Evolutionary conservation across 352 stramenopile species (phyloP).

Genomic region (Plasmopara halstedii): DNA sequence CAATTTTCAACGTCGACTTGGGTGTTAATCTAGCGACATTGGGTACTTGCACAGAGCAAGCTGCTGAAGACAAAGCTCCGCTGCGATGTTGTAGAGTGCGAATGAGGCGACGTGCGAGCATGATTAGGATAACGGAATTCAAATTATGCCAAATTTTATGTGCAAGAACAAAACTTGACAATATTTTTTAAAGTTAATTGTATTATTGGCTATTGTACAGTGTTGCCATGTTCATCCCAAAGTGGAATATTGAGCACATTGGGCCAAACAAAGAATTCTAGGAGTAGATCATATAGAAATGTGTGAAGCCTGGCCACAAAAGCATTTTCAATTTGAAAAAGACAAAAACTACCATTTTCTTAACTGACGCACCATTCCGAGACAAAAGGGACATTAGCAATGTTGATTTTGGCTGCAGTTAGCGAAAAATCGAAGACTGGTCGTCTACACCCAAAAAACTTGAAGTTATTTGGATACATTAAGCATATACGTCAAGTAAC

Average conservation of each 20-base stretch:
- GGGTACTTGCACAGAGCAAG: slow-evolving; percentile 12
- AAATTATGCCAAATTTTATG: no score
- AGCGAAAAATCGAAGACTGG: slow-evolving; percentile 71
- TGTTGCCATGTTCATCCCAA: slow-evolving; percentile 44
- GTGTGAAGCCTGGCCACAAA: slow-evolving; percentile 46
- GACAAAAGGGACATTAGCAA: slow-evolving; percentile 71
- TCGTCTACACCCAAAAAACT: slow-evolving; percentile 23
- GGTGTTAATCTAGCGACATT: not conserved
- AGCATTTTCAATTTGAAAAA: no score
- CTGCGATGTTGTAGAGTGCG: slow-evolving; percentile 20
- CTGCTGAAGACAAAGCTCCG: slow-evolving; percentile 1
- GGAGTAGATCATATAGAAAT: slow-evolving; percentile 65
- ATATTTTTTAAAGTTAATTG: no score
- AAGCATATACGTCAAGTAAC: not conserved
- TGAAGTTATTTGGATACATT: not conserved
- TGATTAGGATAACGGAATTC: no score
- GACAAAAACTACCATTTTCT: no score
- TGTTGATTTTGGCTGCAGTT: slow-evolving; percentile 78
- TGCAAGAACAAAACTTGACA: no score
- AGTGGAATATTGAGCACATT: slow-evolving; percentile 60
- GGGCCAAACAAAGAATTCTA: slow-evolving; percentile 74
- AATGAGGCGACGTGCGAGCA: slow-evolving; percentile 24
- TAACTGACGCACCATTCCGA: slow-evolving; percentile 52
- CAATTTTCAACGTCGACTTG: not conserved
- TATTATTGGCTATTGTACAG: slow-evolving; percentile 5